A percentile compares a stretch with the other conserved stretches of the same genome.
Conservation (phyloP, 148 eudicot species). For the Polygonum aviculare region DNA sequence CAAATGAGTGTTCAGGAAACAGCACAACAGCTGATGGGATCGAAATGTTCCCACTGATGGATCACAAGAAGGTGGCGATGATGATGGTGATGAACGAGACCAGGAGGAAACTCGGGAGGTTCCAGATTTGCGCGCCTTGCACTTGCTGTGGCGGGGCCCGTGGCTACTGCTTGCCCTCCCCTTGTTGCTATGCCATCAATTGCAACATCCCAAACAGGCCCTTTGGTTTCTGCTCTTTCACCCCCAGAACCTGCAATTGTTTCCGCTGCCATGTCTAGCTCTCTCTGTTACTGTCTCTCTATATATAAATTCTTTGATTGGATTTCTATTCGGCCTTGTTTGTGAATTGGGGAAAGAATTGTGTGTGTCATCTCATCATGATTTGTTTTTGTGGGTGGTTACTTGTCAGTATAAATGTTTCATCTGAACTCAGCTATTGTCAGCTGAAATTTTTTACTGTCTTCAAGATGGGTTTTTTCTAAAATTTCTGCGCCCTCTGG, state of each 20-base stretch:
- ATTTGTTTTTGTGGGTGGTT: no score
- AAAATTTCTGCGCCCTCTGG: background rate
- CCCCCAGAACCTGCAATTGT: constrained; percentile 88
- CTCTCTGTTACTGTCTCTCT: background rate
- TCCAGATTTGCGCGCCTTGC: constrained; percentile 83
- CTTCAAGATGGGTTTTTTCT: background rate
- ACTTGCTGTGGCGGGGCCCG: constrained; percentile 80
- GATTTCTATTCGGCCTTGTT: background rate
- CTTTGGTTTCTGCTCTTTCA: constrained; percentile 87
- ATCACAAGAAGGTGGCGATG: constrained; percentile 31
- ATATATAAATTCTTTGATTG: background rate
- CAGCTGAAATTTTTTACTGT: background rate
- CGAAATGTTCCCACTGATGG: constrained; percentile 45
- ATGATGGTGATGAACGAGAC: constrained; percentile 66
- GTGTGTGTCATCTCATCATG: no score
- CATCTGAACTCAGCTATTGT: background rate
- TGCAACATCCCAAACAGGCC: constrained; percentile 98
- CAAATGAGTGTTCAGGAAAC: constrained; percentile 26
- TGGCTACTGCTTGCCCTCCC: constrained; percentile 72
- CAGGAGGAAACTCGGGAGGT: constrained; percentile 64
- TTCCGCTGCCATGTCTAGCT: constrained; percentile 71
- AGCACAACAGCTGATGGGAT: constrained; percentile 13
- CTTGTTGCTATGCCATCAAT: constrained; percentile 97
- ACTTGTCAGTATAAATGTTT: no score
- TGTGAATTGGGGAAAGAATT: background rate